Evolutionary conservation across 768 basidiomycete species (phyloP).

Genomic region (Agaricus subrufescens): DNA sequence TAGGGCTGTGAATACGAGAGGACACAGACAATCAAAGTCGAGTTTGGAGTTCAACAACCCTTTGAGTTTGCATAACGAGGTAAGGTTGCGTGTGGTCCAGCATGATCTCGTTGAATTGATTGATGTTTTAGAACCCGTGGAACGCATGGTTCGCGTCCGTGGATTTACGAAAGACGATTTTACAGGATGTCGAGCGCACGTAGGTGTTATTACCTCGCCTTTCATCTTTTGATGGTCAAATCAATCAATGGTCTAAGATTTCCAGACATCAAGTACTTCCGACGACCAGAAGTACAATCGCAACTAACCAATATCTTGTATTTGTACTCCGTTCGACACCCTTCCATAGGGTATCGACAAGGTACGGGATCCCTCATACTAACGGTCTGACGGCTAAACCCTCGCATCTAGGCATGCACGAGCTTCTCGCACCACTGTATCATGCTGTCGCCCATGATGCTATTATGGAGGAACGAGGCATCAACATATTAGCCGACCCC

Average conservation of each 20-base stretch:
- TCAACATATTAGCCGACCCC: constrained; percentile 18
- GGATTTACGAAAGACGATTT: constrained; percentile 84
- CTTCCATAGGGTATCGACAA: constrained; percentile 89
- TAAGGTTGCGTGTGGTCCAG: constrained; percentile 18
- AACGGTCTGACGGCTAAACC: not conserved
- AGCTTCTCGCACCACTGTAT: constrained; percentile 85
- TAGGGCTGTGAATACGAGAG: not conserved
- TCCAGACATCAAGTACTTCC: constrained; percentile 94
- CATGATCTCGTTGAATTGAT: not conserved
- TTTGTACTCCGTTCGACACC: constrained; percentile 73
- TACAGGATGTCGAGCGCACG: constrained; percentile 96
- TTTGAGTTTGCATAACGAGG: constrained; percentile 74
- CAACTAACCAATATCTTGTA: constrained; percentile 86
- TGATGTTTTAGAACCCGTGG: constrained; percentile 77
- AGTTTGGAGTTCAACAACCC: constrained; percentile 77
- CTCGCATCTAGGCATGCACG: constrained; percentile 79
- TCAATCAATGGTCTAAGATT: constrained; percentile 48
- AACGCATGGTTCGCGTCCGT: constrained; percentile 87
- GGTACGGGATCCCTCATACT: constrained; percentile 24
- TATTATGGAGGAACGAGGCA: constrained; percentile 30
- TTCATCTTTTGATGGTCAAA: constrained; percentile 1
- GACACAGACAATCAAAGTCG: constrained; percentile 15
- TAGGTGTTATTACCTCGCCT: constrained; percentile 32
- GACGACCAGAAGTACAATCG: constrained; percentile 64
- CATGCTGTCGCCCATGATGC: constrained; percentile 84